Base-by-base conservation (phyloP, 1,284 basidiomycete species). In the Ceratobasidium sp. region DNA sequence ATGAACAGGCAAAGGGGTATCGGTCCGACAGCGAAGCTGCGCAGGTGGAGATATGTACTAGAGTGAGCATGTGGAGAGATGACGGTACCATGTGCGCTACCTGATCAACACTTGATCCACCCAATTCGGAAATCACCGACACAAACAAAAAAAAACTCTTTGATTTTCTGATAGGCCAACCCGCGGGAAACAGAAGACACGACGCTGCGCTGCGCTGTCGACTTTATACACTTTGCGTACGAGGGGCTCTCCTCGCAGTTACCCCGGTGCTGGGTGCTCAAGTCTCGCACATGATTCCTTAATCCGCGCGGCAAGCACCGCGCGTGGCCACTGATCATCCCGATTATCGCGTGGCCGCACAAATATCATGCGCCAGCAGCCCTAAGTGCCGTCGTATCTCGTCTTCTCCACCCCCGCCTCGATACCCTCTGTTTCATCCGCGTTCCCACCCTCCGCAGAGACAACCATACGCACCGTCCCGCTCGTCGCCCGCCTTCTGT, bases 61-160 rank as follows among this genome's bases (percentile, higher is more conserved):
- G 50, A 68, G 73, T 77, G 74, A 77, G 74, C 74, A 77, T 77
- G 65, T 77, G 74, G 74, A 56, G 42, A 23, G 57, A 68, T 77
- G 54, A 68, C 52, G 52, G 64, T 23, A 77, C 74, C 74, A 77
- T 67, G 65, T 77, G 74, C 54, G 33, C 64, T 77, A 77, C 74
- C 74, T 57, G 61, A 68, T 69, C 40, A 56, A 67, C 59, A 28
- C 23, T 42, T 62, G 59, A 42, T 62, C 57, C 20, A 23, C 74
- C 56, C 44, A 67, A 77, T 67, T 13, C 65, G 74, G 74, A 77
- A 77, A 40, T 40, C 52, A 50, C 73, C 73, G 62, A 62, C 42
- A 28, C 33, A 57, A 62, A 62, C 59, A 9, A 48, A 48, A 65
- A 77, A 61, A 44, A 48, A 59, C 42, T 28, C 64, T 68, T 77